A percentile compares a stretch with the other conserved stretches of the same genome.
Conservation (phyloP, 441 rosid genomes). For the Codiaeum variegatum region DNA sequence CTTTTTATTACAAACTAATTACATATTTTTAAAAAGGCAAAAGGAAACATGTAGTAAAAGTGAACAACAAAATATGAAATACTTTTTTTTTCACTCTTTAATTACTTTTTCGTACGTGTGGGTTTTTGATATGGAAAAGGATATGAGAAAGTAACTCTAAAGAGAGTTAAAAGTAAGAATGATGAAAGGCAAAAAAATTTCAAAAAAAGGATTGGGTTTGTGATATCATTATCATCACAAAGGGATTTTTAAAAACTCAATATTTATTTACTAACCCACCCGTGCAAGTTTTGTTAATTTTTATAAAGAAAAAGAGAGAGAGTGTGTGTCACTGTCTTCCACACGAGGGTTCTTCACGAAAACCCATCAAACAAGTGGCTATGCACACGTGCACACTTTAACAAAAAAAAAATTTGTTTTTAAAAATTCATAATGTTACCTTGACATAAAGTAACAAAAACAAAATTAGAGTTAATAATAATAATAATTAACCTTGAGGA, state of each 20-base stretch:
- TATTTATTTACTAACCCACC: background rate
- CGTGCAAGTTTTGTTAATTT: conserved; percentile 20
- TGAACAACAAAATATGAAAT: background rate
- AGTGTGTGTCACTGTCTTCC: conserved; percentile 30
- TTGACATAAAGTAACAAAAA: conserved; percentile 9
- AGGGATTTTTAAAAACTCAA: no score
- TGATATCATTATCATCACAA: conserved; percentile 19
- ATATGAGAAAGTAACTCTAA: background rate
- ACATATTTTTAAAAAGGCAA: background rate
- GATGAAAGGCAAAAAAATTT: background rate
- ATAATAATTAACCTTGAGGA: no score
- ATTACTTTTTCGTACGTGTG: background rate
- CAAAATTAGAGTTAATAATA: background rate
- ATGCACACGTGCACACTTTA: conserved; percentile 43
- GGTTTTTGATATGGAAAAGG: background rate
- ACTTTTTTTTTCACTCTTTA: background rate
- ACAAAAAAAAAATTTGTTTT: background rate
- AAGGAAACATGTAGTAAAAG: background rate
- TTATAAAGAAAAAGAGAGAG: background rate
- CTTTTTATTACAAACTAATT: no score
- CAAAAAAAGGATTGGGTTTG: conserved; percentile 7
- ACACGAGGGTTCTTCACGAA: conserved; percentile 31
- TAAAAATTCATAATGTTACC: background rate
- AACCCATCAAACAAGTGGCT: conserved; percentile 27
- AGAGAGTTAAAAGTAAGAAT: background rate